phyloP scores from a whole-genome alignment of 495 filamentous ascomycete species.

The Achaetomiella virescens region DNA sequence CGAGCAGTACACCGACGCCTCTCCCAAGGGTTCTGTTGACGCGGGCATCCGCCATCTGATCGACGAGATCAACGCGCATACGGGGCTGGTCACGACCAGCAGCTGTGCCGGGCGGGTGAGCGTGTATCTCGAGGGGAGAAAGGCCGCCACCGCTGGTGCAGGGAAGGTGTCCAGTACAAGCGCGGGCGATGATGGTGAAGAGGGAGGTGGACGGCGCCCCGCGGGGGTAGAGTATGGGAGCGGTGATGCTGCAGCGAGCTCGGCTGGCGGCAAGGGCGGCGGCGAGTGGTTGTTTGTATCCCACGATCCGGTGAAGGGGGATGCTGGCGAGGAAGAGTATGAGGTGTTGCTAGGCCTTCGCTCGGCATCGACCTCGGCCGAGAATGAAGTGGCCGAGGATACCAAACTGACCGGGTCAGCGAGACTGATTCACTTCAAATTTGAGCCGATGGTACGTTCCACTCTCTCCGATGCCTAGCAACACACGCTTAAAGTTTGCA shows the following conservation, averaged over 20 bases:
- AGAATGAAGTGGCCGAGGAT: constrained; percentile 4
- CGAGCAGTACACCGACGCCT: constrained; percentile 66
- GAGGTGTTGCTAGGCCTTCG: constrained; percentile 12
- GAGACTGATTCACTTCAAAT: constrained; percentile 80
- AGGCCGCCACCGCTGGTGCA: constrained; percentile 10
- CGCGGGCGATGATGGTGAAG: not conserved
- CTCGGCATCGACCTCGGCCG: constrained; percentile 1
- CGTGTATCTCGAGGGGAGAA: constrained; percentile 76
- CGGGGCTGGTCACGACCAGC: constrained; percentile 79
- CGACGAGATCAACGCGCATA: constrained; percentile 61
- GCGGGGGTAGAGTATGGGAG: not conserved
- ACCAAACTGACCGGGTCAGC: constrained; percentile 15
- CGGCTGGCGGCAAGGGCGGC: constrained; percentile 68
- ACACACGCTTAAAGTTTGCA: constrained; percentile 33
- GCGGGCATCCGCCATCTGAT: constrained; percentile 69
- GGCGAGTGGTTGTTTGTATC: constrained; percentile 84
- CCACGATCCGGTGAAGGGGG: constrained; percentile 59
- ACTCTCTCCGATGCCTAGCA: not conserved
- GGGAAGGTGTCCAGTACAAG: not conserved
- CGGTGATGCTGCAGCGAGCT: constrained; percentile 12
- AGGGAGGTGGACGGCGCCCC: not conserved
- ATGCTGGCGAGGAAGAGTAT: constrained; percentile 32
- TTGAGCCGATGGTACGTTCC: constrained; percentile 79
- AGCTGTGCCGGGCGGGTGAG: constrained; percentile 81
- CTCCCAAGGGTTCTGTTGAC: constrained; percentile 82